These are phyloP conservation scores for Nasturtium officinale DNA, from an alignment of 345 rosid species.

Conservation along the genomic window DNA sequence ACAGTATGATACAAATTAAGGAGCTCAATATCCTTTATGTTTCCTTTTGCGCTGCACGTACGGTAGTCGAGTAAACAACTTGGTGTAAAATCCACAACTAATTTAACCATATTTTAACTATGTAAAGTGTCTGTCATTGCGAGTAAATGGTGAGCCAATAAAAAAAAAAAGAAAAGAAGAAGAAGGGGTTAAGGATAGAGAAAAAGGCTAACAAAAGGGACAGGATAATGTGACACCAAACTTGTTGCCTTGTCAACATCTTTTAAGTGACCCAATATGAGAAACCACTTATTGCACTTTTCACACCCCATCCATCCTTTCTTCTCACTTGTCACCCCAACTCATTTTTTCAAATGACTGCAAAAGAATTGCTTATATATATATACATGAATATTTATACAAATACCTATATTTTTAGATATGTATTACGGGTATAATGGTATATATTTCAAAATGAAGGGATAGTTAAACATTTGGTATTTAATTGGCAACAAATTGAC, in stretches of 20 bases:
- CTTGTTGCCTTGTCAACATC: slow-evolving; percentile 43
- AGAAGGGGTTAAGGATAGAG: too few relatives aligned
- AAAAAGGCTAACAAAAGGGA: slow-evolving; percentile 2
- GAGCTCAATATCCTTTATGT: background rate
- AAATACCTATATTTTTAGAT: too few relatives aligned
- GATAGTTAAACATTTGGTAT: background rate
- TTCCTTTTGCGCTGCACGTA: background rate
- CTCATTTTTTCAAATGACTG: background rate
- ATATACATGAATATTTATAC: background rate
- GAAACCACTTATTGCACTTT: slow-evolving; percentile 27
- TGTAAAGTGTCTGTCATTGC: background rate
- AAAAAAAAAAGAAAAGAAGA: too few relatives aligned
- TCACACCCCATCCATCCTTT: background rate
- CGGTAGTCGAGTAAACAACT: background rate
- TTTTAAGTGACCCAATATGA: background rate
- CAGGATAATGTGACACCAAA: slow-evolving; percentile 33
- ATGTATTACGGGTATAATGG: too few relatives aligned
- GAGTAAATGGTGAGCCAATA: background rate
- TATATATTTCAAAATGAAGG: background rate
- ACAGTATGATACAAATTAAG: background rate
- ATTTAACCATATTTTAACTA: background rate
- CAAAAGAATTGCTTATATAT: background rate
- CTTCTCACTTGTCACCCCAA: background rate
- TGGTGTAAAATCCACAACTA: background rate
- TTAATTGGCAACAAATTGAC: background rate